Base-by-base conservation (phyloP, 2,329 filamentous ascomycete species). In the Diaporthe eres region DNA sequence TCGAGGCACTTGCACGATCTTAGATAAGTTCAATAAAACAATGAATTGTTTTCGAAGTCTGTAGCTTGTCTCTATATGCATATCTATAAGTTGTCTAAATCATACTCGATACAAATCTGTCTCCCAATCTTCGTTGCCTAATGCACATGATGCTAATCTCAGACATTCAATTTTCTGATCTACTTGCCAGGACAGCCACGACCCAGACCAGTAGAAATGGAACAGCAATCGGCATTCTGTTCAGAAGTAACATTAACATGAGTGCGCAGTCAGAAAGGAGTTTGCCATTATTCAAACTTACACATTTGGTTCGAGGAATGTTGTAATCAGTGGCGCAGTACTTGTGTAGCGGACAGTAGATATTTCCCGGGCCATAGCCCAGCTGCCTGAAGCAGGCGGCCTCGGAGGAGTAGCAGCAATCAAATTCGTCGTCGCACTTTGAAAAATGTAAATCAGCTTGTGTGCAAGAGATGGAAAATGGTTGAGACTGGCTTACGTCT, bases 121-220 rank as follows among this genome's bases (percentile, higher is more conserved):
- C 4, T 55, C 31, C 12, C 0, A 55, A 31, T 55, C 13, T 25
- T 17, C 6, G 17, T 13, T 17, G 25, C 5, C 25, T 7, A 31
- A 55, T 15, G 25, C n/a, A 55, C 17, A 17, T 55, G 12, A 55
- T 55, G 25, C 51, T 55, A 28, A 31, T 55, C 51, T 12, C 51
- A 17, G 51, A 17, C 2, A 15, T 55, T 7, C 25, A 28, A 12
- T 25, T 55, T 13, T 55, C 51, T 31, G 17, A 17, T 55, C 25
- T 55, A 55, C 51, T 55, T 55, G 51, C 51, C 51, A 12, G 51
- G 51, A 28, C 51, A 55, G 17, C 51, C 51, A 55, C 51, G 51
- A 31, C 51, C 51, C 51, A 25, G 17, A 17, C 51, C 51, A 55
- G 51, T 55, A 55, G 51, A 55, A 31, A 55, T 55, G 25, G 51